phyloP scores from a whole-genome alignment of 129 eudicot genomes.

The Saposhnikovia divaricata region DNA sequence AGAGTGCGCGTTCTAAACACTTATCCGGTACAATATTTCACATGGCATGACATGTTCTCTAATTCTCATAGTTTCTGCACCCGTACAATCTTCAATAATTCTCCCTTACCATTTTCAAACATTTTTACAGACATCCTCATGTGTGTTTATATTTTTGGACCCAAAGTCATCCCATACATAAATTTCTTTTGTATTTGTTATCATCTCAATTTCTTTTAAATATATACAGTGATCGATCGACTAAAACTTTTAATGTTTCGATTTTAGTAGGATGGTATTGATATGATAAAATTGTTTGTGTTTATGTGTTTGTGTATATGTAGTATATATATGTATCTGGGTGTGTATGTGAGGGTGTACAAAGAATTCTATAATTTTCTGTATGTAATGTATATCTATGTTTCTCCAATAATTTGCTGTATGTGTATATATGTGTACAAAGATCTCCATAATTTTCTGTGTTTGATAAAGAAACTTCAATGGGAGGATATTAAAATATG shows the following conservation, averaged over 20 bases:
- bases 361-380: neutral
- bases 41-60: conserved; percentile 16
- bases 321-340: neutral
- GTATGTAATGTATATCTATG: neutral
- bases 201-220: neutral
- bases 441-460: neutral
- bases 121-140: conserved; percentile 5
- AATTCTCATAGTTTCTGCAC: neutral
- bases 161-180: neutral
- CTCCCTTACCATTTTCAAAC: neutral
- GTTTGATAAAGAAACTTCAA: neutral
- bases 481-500: neutral
- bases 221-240: neutral
- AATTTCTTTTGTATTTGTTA: neutral
- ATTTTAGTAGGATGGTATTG: too few species aligned
- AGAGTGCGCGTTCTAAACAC: conserved; percentile 11
- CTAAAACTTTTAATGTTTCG: too few species aligned
- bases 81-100: conserved; percentile 10
- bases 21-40: conserved; percentile 3
- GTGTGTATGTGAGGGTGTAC: neutral
- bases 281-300: too few species aligned
- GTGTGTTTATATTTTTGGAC: neutral
- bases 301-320: too few species aligned
- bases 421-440: neutral
- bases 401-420: neutral